A percentile compares a stretch with the other conserved stretches of the same genome.
Evolutionary conservation across 257 asterid species (phyloP).

Genomic region (Primulina eburnea): DNA sequence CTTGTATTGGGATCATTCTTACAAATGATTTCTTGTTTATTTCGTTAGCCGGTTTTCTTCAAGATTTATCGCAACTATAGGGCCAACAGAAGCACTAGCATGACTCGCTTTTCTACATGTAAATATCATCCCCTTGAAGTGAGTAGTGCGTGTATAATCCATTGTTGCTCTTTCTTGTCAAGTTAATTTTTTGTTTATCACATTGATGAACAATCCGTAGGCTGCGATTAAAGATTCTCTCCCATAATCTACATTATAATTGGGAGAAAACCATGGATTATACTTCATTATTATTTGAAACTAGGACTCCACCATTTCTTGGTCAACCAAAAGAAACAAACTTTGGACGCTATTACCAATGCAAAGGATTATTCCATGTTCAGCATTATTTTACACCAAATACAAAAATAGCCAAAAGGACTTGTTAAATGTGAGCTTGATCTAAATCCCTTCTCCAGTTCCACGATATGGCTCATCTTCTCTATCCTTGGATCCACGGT

Average conservation of each 20-base stretch:
- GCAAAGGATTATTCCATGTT: not conserved
- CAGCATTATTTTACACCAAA: not conserved
- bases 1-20: not conserved
- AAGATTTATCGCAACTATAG: not conserved
- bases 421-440: not conserved
- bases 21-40: not conserved
- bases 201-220: too few species aligned
- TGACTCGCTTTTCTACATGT: too few species aligned
- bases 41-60: not conserved
- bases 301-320: not conserved
- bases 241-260: too few species aligned
- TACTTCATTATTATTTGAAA: not conserved
- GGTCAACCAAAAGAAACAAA: too few species aligned
- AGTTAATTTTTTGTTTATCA: too few species aligned
- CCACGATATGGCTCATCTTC: not conserved
- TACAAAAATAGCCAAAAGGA: not conserved
- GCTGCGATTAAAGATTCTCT: too few species aligned
- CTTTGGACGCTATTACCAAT: not conserved
- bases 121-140: too few species aligned
- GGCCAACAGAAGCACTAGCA: too few species aligned
- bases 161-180: too few species aligned
- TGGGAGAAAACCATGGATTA: not conserved
- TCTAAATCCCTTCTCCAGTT: constrained; percentile 8
- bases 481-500: not conserved
- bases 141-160: too few species aligned